Conservation (phyloP, 441 rosid genomes). For the Mallotus japonicus region DNA sequence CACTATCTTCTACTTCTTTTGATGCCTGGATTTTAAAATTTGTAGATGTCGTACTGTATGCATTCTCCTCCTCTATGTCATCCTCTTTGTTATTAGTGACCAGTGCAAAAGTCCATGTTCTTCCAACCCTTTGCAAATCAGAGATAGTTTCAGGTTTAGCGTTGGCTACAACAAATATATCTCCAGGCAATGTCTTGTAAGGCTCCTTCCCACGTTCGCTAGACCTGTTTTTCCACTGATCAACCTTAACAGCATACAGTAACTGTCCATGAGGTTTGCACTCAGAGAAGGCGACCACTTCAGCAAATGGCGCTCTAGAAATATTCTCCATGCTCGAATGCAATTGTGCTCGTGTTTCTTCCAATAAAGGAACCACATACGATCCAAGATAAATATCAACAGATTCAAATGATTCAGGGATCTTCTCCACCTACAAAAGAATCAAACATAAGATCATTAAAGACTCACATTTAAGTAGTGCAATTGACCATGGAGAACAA, state of each 20-base stretch:
- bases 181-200: too few species aligned
- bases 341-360: slow-evolving; percentile 1
- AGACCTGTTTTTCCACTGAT: slow-evolving; percentile 43
- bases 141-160: slow-evolving; percentile 19
- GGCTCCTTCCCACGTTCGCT: slow-evolving; percentile 37
- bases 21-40: too few species aligned
- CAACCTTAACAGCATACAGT: slow-evolving; percentile 30
- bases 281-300: slow-evolving; percentile 25
- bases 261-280: slow-evolving; percentile 12
- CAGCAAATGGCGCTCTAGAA: slow-evolving; percentile 40
- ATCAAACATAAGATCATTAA: not conserved
- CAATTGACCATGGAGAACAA: too few species aligned
- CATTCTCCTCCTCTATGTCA: too few species aligned
- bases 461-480: too few species aligned
- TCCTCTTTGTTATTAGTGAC: too few species aligned
- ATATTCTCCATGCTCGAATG: slow-evolving; percentile 35
- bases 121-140: too few species aligned
- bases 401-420: slow-evolving; percentile 40
- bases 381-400: slow-evolving; percentile 34
- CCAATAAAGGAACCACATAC: slow-evolving; percentile 44
- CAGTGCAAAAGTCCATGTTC: too few species aligned
- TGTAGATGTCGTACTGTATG: too few species aligned
- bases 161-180: slow-evolving; percentile 16
- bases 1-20: too few species aligned
- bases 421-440: slow-evolving; percentile 36